A percentile compares a stretch with the other conserved stretches of the same genome.
These are phyloP conservation scores for Scenedesmus sp. DNA, from an alignment of 163 green algal genomes.

Conservation along the genomic window DNA sequence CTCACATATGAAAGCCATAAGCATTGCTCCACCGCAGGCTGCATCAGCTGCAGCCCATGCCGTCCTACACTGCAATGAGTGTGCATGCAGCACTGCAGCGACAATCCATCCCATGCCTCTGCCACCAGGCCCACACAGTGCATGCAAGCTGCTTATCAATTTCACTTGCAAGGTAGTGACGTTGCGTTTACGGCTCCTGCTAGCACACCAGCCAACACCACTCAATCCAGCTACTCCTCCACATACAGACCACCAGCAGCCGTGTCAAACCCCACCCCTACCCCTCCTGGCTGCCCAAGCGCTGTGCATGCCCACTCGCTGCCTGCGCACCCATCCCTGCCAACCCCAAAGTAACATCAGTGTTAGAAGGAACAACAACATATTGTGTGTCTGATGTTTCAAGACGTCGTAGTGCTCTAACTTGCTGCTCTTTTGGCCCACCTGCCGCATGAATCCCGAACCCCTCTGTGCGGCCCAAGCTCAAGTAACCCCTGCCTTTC, in stretches of 20 bases:
- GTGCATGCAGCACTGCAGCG: no score
- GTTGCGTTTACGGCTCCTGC: not conserved
- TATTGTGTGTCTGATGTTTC: not conserved
- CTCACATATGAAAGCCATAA: no score
- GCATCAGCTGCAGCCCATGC: no score
- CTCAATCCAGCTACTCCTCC: not conserved
- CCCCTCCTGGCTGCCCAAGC: slow-evolving; percentile 12
- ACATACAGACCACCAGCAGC: not conserved
- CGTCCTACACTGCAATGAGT: no score
- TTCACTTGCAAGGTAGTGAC: no score
- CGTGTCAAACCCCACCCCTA: not conserved
- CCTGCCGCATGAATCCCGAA: slow-evolving; percentile 41
- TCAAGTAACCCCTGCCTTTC: not conserved
- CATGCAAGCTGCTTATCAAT: no score
- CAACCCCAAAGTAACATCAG: not conserved
- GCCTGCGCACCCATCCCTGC: no score
- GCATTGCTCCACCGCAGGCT: no score
- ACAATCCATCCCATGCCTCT: no score
- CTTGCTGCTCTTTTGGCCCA: not conserved
- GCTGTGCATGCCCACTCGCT: not conserved
- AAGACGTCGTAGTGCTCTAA: not conserved
- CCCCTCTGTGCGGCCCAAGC: slow-evolving; percentile 41
- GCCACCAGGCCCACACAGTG: no score
- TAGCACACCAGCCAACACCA: not conserved
- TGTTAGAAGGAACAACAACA: no score